These are phyloP conservation scores for Selaginella tamariscina DNA, from an alignment of 75 land plant species.

Conservation along the genomic window DNA sequence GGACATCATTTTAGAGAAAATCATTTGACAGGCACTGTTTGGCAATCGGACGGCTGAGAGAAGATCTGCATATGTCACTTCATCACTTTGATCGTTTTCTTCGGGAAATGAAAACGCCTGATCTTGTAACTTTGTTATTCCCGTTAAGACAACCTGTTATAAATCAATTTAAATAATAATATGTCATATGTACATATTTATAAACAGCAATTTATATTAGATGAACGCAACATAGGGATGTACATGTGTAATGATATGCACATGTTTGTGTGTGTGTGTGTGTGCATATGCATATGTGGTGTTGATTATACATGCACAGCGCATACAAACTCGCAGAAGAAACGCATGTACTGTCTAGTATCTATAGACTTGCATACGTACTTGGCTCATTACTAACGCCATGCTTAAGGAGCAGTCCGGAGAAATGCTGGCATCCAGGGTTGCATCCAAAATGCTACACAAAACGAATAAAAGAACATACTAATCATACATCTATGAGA, in stretches of 20 bases:
- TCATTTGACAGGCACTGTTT: constrained; percentile 80
- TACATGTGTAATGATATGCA: no score
- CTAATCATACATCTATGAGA: no score
- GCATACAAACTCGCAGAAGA: no score
- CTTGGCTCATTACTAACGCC: constrained; percentile 71
- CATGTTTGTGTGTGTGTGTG: no score
- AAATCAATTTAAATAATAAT: no score
- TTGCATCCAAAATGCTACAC: constrained; percentile 64
- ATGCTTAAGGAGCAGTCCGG: constrained; percentile 85
- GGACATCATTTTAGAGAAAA: constrained; percentile 62
- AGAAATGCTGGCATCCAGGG: constrained; percentile 61
- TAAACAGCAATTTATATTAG: no score
- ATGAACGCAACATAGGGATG: no score
- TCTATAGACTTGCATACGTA: constrained; percentile 17
- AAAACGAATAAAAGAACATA: not conserved
- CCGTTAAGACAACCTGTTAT: constrained; percentile 74
- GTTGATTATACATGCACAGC: no score
- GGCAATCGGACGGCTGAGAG: constrained; percentile 52
- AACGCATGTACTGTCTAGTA: no score
- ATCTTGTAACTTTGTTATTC: constrained; percentile 90
- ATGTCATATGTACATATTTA: no score
- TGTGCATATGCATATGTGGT: no score
- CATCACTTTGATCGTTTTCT: constrained; percentile 55
- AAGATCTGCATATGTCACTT: constrained; percentile 71
- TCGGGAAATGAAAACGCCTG: constrained; percentile 56